These are phyloP conservation scores for Berberis vulgaris DNA, from an alignment of 164 flowering plant genomes.

Conservation along the genomic window DNA sequence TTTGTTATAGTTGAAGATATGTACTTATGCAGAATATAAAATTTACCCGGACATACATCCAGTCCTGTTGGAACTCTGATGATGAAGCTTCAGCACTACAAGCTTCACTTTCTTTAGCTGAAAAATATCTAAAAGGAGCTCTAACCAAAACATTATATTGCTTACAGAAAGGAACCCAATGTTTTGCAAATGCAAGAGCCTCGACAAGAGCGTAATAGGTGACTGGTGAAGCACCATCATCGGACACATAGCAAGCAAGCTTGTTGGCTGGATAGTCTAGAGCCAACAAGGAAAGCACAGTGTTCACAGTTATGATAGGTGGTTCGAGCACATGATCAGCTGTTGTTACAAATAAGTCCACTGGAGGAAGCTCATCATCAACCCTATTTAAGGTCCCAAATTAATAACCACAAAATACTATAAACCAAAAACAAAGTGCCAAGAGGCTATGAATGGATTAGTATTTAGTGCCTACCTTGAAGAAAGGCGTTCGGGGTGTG, in stretches of 20 bases:
- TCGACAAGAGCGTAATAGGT: constrained; percentile 43
- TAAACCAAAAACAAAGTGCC: too few species aligned
- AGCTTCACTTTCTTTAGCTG: neutral
- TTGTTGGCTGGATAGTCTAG: constrained; percentile 55
- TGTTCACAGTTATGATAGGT: constrained; percentile 50
- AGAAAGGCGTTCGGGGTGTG: too few species aligned
- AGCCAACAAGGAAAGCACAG: constrained; percentile 54
- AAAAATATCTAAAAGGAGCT: constrained; percentile 54
- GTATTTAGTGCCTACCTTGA: too few species aligned
- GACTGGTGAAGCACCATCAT: constrained; percentile 53
- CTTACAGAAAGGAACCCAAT: constrained; percentile 66
- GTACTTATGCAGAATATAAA: neutral
- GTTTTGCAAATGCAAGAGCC: constrained; percentile 41
- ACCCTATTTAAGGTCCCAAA: too few species aligned
- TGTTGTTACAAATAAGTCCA: constrained; percentile 68
- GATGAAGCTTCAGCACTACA: neutral
- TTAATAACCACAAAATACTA: too few species aligned
- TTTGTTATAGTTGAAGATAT: neutral
- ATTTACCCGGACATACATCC: constrained; percentile 39
- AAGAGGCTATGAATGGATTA: too few species aligned
- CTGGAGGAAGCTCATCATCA: constrained; percentile 38
- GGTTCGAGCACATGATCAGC: constrained; percentile 59
- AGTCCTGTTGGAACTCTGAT: constrained; percentile 29
- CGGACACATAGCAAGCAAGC: constrained; percentile 62
- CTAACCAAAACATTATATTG: constrained; percentile 35